Base-by-base conservation (phyloP, 495 filamentous ascomycete species). In the Bacidia rubella region DNA sequence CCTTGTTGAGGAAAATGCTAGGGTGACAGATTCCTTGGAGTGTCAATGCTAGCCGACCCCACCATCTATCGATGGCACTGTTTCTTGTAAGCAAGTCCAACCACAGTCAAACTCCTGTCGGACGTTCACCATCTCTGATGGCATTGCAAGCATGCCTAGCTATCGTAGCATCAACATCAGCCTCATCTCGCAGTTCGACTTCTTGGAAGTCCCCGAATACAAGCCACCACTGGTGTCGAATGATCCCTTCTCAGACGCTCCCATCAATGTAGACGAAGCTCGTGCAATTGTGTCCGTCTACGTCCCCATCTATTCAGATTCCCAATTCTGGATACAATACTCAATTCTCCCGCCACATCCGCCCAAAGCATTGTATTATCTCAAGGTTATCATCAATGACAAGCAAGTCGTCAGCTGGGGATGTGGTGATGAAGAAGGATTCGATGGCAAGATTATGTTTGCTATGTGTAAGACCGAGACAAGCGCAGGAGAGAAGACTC, bases 261-360 rank as follows among this genome's bases (percentile, higher is more conserved):
- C 57, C 20, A 20, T 35, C 2, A 44, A 54, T 41, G 32, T 60
- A 46, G 51, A 56, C 39, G 32, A 25, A 24, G 52, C 60, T n/a
- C 43, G 41, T 15, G 56, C 66, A 1, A 54, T 59, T 7, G 55
- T 57, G 15, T 58, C 51, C 40, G 56, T 62, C 52, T 67, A 63
- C 51, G 57, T 69, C 21, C 63, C 65, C 1, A 59, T 52, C 2
- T 60, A 63, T 32, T 63, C 66, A 3, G 46, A 47, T 7, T 62
- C 62, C 15, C 65, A 68, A 42, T 70, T 72, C 57, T 72, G 68
- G 68, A 25, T 72, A 22, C 51, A 45, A 27, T 72, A 72, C 54
- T 47, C 32, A 19, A 63, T 70, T 52, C 51, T 56, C 1, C 63
- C 62, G 9, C 66, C 68, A 1, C 51, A 64, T 35, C 63, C 65